phyloP scores from a whole-genome alignment of 257 asterid genomes.

The Galeopsis tetrahit region DNA sequence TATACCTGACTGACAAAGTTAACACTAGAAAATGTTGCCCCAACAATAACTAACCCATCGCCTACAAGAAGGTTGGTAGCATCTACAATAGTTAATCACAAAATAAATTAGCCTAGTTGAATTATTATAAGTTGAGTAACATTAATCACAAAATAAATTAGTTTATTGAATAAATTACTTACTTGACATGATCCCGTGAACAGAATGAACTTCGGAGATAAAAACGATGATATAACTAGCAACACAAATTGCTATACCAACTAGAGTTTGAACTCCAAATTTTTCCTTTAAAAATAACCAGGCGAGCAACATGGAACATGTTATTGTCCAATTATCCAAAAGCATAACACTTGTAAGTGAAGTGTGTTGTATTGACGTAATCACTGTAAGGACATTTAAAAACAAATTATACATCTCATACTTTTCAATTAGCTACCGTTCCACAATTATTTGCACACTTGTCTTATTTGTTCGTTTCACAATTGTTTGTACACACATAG shows the following conservation, averaged over 20 bases:
- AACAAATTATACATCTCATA: not conserved
- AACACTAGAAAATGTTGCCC: constrained; percentile 88
- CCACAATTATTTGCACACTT: too few species aligned
- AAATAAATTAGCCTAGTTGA: not conserved
- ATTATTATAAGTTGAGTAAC: too few species aligned
- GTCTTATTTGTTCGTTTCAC: too few species aligned
- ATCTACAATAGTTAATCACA: constrained; percentile 49
- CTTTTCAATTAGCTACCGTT: too few species aligned
- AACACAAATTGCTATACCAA: constrained; percentile 67
- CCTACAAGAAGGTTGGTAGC: constrained; percentile 81
- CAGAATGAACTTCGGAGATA: constrained; percentile 83
- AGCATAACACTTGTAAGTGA: constrained; percentile 93
- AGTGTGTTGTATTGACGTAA: constrained; percentile 84
- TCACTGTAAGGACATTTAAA: constrained; percentile 55
- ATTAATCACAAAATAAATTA: not conserved
- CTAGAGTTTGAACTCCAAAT: constrained; percentile 59
- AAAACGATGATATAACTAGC: constrained; percentile 81
- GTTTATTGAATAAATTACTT: constrained; percentile 35
- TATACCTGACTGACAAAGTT: constrained; percentile 87
- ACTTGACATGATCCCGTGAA: constrained; percentile 58
- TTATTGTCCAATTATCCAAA: constrained; percentile 96
- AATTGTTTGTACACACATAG: too few species aligned
- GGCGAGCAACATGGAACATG: constrained; percentile 79
- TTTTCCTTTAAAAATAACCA: constrained; percentile 85
- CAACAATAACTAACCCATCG: constrained; percentile 74